Conservation (phyloP, 2,329 filamentous ascomycete species). For the Pseudogymnoascus sp. region DNA sequence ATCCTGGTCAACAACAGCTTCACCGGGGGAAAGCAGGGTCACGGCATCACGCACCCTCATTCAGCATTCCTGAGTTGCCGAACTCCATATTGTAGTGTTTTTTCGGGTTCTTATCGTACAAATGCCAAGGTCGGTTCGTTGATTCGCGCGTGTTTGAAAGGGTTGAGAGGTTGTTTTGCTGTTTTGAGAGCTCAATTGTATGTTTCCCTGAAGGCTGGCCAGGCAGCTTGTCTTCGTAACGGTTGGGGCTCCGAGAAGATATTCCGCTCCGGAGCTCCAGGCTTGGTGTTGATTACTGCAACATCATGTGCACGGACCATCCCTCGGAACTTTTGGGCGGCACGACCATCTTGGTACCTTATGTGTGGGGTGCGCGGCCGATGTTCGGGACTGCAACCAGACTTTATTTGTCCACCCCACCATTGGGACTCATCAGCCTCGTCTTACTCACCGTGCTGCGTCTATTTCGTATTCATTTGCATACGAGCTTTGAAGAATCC, state of each 20-base stretch:
- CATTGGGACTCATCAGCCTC: neutral
- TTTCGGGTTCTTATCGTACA: neutral
- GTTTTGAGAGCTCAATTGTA: conserved; percentile 9
- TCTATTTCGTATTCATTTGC: neutral
- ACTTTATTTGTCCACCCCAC: conserved; percentile 6
- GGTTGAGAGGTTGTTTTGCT: neutral
- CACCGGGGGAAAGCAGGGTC: conserved; percentile 15
- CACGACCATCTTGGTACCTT: neutral
- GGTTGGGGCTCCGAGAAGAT: conserved; percentile 1
- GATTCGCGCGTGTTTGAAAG: neutral
- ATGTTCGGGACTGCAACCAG: conserved; percentile 2
- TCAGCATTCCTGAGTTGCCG: conserved; percentile 53
- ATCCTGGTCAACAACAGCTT: conserved; percentile 25
- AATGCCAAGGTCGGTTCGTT: neutral
- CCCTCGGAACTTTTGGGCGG: neutral
- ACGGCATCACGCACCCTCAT: conserved; percentile 46
- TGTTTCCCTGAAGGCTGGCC: neutral
- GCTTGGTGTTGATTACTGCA: neutral
- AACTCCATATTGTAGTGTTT: conserved; percentile 49
- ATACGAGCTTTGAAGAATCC: neutral
- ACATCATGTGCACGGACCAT: neutral
- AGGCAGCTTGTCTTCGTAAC: conserved; percentile 11
- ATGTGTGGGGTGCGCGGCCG: neutral
- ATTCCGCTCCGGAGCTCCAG: neutral
- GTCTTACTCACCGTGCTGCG: conserved; percentile 1